Evolutionary conservation across 1,139 yeast genomes (phyloP).

Genomic region (Kazachstania sp.): DNA sequence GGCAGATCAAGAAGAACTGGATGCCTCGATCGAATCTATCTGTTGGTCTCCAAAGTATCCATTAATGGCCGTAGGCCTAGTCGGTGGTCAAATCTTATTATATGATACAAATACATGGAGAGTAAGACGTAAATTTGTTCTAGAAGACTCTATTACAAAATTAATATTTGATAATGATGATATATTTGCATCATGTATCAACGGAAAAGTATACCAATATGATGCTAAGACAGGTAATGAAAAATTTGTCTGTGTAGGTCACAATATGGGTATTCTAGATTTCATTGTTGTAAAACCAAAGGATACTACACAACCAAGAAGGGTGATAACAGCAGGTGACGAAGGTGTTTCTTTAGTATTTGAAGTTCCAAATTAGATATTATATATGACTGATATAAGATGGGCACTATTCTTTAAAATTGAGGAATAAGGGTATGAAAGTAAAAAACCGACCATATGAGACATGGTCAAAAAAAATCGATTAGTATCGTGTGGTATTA

Average conservation of each 20-base stretch:
- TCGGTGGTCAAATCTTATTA: constrained; percentile 73
- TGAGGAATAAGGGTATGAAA: not conserved
- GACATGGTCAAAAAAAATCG: not conserved
- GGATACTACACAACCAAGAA: constrained; percentile 50
- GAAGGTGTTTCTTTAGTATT: constrained; percentile 88
- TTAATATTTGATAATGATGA: constrained; percentile 52
- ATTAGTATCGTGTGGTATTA: not conserved
- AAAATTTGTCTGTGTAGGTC: constrained; percentile 77
- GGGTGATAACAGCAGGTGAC: constrained; percentile 91
- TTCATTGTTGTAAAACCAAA: constrained; percentile 44
- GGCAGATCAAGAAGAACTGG: constrained; percentile 58
- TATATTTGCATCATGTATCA: constrained; percentile 68
- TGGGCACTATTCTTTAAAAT: not conserved
- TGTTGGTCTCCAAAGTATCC: constrained; percentile 66
- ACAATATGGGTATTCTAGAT: constrained; percentile 87
- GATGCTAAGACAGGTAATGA: constrained; percentile 85
- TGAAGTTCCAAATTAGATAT: constrained; percentile 30
- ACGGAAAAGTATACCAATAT: constrained; percentile 80
- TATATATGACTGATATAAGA: not conserved
- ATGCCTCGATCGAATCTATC: constrained; percentile 77
- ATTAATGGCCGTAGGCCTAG: constrained; percentile 78
- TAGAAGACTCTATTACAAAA: constrained; percentile 79
- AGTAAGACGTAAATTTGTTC: constrained; percentile 58
- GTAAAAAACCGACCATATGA: not conserved
- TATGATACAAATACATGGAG: constrained; percentile 86